Percentiles rank a stretch among this genome's conserved stretches.
phyloP scores from a whole-genome alignment of 2,329 filamentous ascomycete species.

The Fonsecaea multimorphosa region DNA sequence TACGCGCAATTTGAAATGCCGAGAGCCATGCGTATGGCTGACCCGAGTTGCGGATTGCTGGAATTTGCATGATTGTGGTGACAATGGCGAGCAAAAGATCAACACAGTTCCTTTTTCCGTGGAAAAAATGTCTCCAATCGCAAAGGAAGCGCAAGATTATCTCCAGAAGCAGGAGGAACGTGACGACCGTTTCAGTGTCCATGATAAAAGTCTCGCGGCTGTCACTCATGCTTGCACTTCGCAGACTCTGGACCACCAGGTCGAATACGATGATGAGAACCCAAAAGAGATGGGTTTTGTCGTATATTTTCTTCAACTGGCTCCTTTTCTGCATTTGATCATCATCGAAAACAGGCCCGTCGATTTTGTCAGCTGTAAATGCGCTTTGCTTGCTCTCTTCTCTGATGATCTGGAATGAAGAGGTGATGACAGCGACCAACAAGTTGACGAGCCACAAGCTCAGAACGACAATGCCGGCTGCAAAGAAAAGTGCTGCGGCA shows the following conservation, averaged over 20 bases:
- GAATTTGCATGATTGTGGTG: slow-evolving; percentile 84
- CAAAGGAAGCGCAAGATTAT: slow-evolving; percentile 78
- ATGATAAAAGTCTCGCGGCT: slow-evolving; percentile 69
- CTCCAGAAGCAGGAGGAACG: slow-evolving; percentile 77
- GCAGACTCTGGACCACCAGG: slow-evolving; percentile 77
- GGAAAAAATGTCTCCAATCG: slow-evolving; percentile 82
- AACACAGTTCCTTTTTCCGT: slow-evolving; percentile 74
- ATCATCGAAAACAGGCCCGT: slow-evolving; percentile 43
- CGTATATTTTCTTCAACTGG: slow-evolving; percentile 71
- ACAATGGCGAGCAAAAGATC: slow-evolving; percentile 81
- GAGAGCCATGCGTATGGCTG: slow-evolving; percentile 85
- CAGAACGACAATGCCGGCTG: slow-evolving; percentile 80
- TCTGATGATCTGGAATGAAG: slow-evolving; percentile 96
- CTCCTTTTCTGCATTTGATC: slow-evolving; percentile 42
- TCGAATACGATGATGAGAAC: slow-evolving; percentile 78
- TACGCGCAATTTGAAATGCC: slow-evolving; percentile 88
- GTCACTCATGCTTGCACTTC: slow-evolving; percentile 75
- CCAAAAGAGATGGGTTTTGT: slow-evolving; percentile 79
- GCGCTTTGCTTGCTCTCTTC: slow-evolving; percentile 95
- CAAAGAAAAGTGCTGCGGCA: slow-evolving; percentile 78
- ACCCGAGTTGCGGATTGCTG: slow-evolving; percentile 74
- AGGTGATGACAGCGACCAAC: slow-evolving; percentile 94
- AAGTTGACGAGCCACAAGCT: slow-evolving; percentile 97
- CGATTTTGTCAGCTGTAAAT: slow-evolving; percentile 77
- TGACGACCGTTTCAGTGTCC: slow-evolving; percentile 74